Base-by-base conservation (phyloP, 345 rosid genomes). In the Cardamine occulta region DNA sequence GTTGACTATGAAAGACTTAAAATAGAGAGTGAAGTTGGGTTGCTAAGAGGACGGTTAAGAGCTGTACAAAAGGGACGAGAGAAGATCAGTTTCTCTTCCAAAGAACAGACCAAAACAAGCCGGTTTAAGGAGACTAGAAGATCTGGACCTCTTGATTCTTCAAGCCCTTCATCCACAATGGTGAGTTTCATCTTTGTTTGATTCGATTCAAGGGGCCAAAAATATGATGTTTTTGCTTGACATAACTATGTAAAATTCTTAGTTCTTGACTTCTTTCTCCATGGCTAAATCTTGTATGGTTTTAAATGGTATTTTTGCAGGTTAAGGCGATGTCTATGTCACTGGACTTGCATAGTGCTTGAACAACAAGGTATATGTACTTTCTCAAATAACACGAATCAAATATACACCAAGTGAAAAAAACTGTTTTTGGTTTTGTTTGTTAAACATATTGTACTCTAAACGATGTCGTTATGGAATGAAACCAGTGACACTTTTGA, bases 11-110 rank as follows among this genome's bases (percentile, higher is more conserved):
- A 90, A 67, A 85, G 91, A 80, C 65, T 77, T 17, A 90, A 88
- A 75, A 78, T 90, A 39, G 93, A 90, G 62, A 74, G 69, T 68
- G 93, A 90, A 85, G 89, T 90, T 70, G 91, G 84, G n/a, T 78
- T 85, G 80, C 82, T 89, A 15, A 81, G 84, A 77, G 87, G 86
- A 65, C 81, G 88, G 74, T 80, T 85, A 17, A 82, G 78, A 76
- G 70, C 80, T 65, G 76, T 89, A 57, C 88, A 83, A 63, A 75
- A 80, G 68, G 88, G 88, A 74, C 83, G 89, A 75, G 86, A 82
- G 73, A 88, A 84, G 79, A 82, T 85, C 31, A 87, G 78, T 64
- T 63, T 82, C 52, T 78, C 82, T n/a, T 45, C 64, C 15, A 78
- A 61, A 70, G 85, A 80, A 60, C 79, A 65, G 39, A 83, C 81